Conservation (phyloP, 495 filamentous ascomycete species). For the Neurospora sp. region DNA sequence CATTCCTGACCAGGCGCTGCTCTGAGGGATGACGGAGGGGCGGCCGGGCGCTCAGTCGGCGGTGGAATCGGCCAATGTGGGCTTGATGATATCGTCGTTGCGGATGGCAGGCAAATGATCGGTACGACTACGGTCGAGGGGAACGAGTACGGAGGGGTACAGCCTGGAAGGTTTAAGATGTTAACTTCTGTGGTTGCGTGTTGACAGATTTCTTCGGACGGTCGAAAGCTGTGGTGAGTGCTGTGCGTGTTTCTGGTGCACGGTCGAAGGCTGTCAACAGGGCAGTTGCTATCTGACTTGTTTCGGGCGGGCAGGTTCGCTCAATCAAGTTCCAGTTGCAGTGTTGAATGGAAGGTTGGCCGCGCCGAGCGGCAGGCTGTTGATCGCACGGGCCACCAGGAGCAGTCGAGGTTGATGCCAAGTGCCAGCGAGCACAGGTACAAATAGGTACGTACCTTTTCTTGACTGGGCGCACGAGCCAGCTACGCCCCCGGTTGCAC, state of each 20-base stretch:
- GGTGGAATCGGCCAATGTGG: background rate
- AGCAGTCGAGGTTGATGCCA: background rate
- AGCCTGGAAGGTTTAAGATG: background rate
- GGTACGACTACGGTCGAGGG: background rate
- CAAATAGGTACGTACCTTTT: background rate
- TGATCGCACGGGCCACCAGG: background rate
- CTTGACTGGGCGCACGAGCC: background rate
- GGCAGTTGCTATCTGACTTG: background rate
- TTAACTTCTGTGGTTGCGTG: background rate
- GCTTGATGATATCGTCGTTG: background rate
- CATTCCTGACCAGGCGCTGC: conserved; percentile 9
- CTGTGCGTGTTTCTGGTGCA: background rate
- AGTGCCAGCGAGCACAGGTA: background rate
- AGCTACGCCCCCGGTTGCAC: background rate
- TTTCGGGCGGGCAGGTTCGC: background rate
- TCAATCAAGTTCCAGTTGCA: background rate
- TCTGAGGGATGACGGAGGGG: background rate
- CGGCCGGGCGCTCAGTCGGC: background rate
- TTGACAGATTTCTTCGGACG: background rate
- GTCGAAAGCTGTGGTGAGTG: background rate
- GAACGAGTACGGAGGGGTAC: background rate
- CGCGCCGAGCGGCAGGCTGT: background rate
- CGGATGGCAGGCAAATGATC: background rate
- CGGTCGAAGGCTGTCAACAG: background rate
- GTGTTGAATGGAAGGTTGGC: background rate